Conservation (phyloP, 2,329 filamentous ascomycete species). For the Alternaria brassicicola region DNA sequence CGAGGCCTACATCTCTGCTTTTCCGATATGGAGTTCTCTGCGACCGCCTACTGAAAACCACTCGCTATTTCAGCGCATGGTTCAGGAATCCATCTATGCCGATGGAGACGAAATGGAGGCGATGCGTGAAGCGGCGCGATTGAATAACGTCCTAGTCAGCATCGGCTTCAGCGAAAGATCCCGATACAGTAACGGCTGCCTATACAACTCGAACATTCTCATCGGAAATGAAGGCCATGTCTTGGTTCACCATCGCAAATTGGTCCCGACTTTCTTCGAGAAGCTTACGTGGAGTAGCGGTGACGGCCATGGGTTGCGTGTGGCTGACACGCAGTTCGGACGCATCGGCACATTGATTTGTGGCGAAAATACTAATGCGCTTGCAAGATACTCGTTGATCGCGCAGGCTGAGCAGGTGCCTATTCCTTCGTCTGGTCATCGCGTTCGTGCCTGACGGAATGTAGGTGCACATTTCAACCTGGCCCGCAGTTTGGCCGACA, state of each 20-base stretch:
- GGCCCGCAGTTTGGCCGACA: conserved; percentile 63
- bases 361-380: conserved; percentile 64
- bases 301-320: conserved; percentile 57
- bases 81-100: conserved; percentile 15
- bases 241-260: conserved; percentile 60
- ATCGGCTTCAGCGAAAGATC: conserved; percentile 59
- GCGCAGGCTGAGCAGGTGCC: conserved; percentile 63
- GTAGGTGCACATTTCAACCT: conserved; percentile 61
- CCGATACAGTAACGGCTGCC: conserved; percentile 52
- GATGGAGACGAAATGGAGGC: conserved; percentile 36
- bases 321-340: conserved; percentile 55
- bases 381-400: conserved; percentile 60
- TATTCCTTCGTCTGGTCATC: conserved; percentile 35
- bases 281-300: conserved; percentile 62
- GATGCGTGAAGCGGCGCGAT: conserved; percentile 43
- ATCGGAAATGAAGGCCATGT: conserved; percentile 55
- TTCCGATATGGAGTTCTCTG: conserved; percentile 59
- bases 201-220: conserved; percentile 61
- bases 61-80: conserved; percentile 56
- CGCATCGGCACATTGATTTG: conserved; percentile 61
- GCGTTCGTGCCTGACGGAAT: background rate
- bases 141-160: conserved; percentile 51
- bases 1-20: conserved; percentile 60
- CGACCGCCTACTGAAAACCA: conserved; percentile 59
- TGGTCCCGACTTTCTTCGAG: conserved; percentile 64